Base-by-base conservation (phyloP, 805 yeast genomes). In the Cyberlindnera japonica region DNA sequence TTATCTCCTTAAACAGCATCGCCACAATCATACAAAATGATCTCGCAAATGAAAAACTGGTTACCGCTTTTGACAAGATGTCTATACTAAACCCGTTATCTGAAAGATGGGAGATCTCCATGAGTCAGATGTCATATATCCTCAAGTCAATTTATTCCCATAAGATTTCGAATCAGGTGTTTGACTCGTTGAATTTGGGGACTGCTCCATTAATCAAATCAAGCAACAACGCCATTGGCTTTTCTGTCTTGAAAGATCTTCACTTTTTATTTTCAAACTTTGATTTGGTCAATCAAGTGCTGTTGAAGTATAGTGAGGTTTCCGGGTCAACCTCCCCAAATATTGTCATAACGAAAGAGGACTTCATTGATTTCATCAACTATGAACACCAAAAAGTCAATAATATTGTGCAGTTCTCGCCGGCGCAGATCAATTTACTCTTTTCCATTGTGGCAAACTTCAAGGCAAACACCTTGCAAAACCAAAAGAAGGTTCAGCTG, bases 1-100 rank as follows among this genome's bases (percentile, higher is more conserved):
- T 55, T 41, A 45, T 69, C 23, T 61, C 65, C 31, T 49, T 68
- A 26, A 67, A 65, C 44, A 65, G 71, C 3, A 48, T 68, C n/a
- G 61, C 67, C 3, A 61, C 70, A 1, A 59, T 68, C 29, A 36
- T 69, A n/a, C 71, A 68, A 44, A 63, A 55, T 31, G 74, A 69
- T 40, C 53, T 69, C 41, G 54, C 63, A 23, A 55, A 61, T 43
- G 67, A 64, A 37, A 65, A 61, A 43, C 45, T 68, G 6, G 49
- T 48, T 25, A 47, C 11, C 22, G 45, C 45, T 3, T 48, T 48
- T 30, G 41, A 41, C 20, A 57, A 24, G 63, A 65, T 16, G 62
- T 63, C 50, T 8, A 61, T 51, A 25, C 44, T 47, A 38, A 65
- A 61, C 45, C 63, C 61, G 18, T 38, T 36, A 41, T 23, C 50